Evolutionary conservation across 129 eudicot genomes (phyloP), one percentile per base, ranked within the genome.

Genomic region (Dittrichia graveolens): DNA sequence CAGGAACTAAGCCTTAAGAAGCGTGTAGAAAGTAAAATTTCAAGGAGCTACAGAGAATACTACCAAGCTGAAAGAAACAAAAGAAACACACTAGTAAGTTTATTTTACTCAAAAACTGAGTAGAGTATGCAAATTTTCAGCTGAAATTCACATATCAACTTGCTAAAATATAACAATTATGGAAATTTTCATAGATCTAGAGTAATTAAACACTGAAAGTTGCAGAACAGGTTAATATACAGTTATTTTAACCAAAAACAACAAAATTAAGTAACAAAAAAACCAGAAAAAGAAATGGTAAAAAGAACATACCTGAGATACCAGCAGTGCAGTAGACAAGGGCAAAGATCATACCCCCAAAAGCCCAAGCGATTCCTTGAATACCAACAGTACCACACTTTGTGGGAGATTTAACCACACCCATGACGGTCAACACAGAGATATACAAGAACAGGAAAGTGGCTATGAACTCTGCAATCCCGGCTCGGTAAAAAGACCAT

Each of bases 321-420:
- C 94, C 94, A 76, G 94, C 93, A 71, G 96, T 89, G 76, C 93
- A 91, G 85, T 91, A 91, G 45, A 91, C 95, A 57, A 88, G 95
- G 12, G 92, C 97, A 82, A 91, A 91, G 82, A 91, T 91, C 95
- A 91, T 88, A 55, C 95, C 95, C 74, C 97, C 97, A 85, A 90
- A 90, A 57, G 93, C 96, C 96, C 96, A 90, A 80, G 96, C 96
- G 85, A 90, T 86, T 0, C 96, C 96, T 79, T 90, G 96, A 74
- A 90, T 84, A 18, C 96, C 97, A 74, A 91, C 97, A 61, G 95
- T 81, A 10, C 92, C 88, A 78, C 97, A 91, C 88, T 77, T 84
- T 35, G 71, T 81, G 9, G 81, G 78, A 4, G 87, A 71, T 3
- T 83, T 78, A 2, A 55, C 66, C 19, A 83, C 86, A 34, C 97